Conservation (phyloP, 106 monocot species). For the Iris macrosiphon region DNA sequence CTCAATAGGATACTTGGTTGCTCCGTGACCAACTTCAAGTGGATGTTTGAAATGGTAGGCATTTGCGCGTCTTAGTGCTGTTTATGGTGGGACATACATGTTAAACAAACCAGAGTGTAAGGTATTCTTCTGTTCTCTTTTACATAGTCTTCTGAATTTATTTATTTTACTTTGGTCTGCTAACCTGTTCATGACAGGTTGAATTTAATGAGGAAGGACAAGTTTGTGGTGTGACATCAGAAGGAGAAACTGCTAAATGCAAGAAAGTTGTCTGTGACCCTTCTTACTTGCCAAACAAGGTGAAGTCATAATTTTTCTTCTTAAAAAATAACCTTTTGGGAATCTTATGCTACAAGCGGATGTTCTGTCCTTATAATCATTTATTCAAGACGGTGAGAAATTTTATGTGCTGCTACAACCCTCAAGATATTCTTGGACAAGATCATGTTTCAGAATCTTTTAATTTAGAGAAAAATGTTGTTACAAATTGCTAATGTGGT, state of each 20-base stretch:
- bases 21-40: not conserved
- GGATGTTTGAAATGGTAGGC: constrained; percentile 30
- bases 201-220: constrained; percentile 80
- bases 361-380: too few species aligned
- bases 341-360: not conserved
- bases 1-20: not conserved
- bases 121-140: constrained; percentile 18
- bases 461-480: not conserved
- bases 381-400: too few species aligned
- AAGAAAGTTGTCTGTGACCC: constrained; percentile 96
- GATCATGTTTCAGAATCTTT: not conserved
- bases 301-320: constrained; percentile 11
- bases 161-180: not conserved
- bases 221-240: constrained; percentile 84
- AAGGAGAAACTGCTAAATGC: constrained; percentile 89
- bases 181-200: constrained; percentile 26
- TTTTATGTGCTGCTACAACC: too few species aligned
- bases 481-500: not conserved
- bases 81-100: constrained; percentile 90
- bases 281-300: constrained; percentile 86
- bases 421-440: too few species aligned
- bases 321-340: not conserved
- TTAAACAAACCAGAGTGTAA: constrained; percentile 82
- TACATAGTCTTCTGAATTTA: not conserved
- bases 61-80: constrained; percentile 88